phyloP scores from a whole-genome alignment of 2,329 filamentous ascomycete species.

The Ophiocordyceps polyrhachis-furcata region DNA sequence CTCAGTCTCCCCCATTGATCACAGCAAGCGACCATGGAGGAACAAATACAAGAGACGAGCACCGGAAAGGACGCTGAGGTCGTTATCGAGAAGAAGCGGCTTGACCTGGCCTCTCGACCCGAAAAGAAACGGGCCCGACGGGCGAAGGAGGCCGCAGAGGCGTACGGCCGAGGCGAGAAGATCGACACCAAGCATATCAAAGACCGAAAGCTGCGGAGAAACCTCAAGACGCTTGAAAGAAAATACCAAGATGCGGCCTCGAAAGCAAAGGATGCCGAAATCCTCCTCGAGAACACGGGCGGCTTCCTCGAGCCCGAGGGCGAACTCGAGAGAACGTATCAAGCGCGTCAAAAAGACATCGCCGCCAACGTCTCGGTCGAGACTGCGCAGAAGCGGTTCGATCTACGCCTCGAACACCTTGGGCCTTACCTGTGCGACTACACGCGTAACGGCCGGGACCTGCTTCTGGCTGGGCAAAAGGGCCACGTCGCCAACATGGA shows the following conservation, averaged over 20 bases:
- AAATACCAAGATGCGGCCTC: constrained; percentile 69
- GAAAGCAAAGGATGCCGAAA: constrained; percentile 86
- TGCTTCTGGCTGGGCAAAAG: constrained; percentile 75
- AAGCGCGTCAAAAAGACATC: constrained; percentile 79
- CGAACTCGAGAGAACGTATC: constrained; percentile 82
- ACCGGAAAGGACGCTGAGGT: constrained; percentile 34
- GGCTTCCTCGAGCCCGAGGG: constrained; percentile 80
- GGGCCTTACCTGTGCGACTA: constrained; percentile 85
- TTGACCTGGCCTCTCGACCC: constrained; percentile 30
- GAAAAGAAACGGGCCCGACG: constrained; percentile 33
- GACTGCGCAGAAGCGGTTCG: constrained; percentile 83
- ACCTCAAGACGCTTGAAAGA: constrained; percentile 57
- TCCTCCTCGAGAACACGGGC: constrained; percentile 68
- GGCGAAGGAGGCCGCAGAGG: constrained; percentile 44
- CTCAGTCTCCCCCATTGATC: background rate
- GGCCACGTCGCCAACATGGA: constrained; percentile 95
- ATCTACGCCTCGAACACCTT: constrained; percentile 62
- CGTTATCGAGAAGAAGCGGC: constrained; percentile 27
- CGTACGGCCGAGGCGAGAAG: constrained; percentile 68
- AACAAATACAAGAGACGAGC: constrained; percentile 15
- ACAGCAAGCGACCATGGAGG: constrained; percentile 15
- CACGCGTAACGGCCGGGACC: constrained; percentile 68
- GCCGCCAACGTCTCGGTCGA: constrained; percentile 54
- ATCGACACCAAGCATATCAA: constrained; percentile 56
- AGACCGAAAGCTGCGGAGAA: constrained; percentile 78